These are phyloP conservation scores for Boletus tomentosulus DNA, from an alignment of 768 basidiomycete genomes.

Conservation along the genomic window DNA sequence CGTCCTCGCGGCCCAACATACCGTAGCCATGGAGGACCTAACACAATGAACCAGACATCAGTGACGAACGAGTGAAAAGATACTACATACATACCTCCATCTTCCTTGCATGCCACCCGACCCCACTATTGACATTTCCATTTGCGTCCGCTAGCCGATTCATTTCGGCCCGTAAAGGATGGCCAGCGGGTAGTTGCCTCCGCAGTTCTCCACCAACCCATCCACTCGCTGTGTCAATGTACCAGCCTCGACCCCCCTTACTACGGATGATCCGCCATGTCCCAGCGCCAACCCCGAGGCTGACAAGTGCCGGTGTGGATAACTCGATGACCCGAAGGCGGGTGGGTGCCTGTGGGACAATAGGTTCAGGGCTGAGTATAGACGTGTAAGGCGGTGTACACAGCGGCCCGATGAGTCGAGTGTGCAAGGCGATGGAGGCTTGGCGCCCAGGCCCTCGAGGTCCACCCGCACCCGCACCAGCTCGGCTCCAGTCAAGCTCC, in stretches of 20 bases:
- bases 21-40: slow-evolving; percentile 86
- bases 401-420: slow-evolving; percentile 72
- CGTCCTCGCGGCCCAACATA: slow-evolving; percentile 89
- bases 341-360: slow-evolving; percentile 47
- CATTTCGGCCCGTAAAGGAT: slow-evolving; percentile 70
- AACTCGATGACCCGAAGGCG: slow-evolving; percentile 86
- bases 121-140: slow-evolving; percentile 84
- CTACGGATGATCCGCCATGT: slow-evolving; percentile 88
- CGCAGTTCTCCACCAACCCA: slow-evolving; percentile 61
- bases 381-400: slow-evolving; percentile 77
- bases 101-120: slow-evolving; percentile 96
- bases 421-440: slow-evolving; percentile 72
- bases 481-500: slow-evolving; percentile 58
- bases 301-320: slow-evolving; percentile 62
- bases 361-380: slow-evolving; percentile 36
- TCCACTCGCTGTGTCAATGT: slow-evolving; percentile 81
- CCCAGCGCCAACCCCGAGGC: slow-evolving; percentile 73
- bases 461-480: slow-evolving; percentile 25
- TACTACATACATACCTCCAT: slow-evolving; percentile 73
- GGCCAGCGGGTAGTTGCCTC: slow-evolving; percentile 53
- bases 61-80: background rate
- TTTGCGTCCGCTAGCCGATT: slow-evolving; percentile 72
- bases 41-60: slow-evolving; percentile 1
- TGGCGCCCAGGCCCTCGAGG: slow-evolving; percentile 52
- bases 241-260: slow-evolving; percentile 94